Percentiles rank a stretch among this genome's conserved stretches.
phyloP scores from a whole-genome alignment of 257 asterid species.

The Lantana camara region DNA sequence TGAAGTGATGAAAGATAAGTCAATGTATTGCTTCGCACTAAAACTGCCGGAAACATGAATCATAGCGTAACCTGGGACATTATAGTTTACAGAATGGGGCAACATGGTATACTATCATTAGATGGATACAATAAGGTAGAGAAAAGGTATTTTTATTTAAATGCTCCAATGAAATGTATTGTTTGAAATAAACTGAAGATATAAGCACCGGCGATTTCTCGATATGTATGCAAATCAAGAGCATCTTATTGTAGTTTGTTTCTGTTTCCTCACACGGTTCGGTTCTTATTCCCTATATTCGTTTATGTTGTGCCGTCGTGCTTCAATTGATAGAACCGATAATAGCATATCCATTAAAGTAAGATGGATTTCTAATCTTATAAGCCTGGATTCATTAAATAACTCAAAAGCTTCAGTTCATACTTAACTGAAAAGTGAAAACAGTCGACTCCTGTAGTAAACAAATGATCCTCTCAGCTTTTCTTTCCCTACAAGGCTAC shows the following conservation, averaged over 20 bases:
- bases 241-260: neutral
- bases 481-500: too few relatives aligned
- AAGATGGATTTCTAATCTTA: too few relatives aligned
- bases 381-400: too few relatives aligned
- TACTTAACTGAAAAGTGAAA: too few relatives aligned
- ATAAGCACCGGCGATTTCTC: neutral
- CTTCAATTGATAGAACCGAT: too few relatives aligned
- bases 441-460: too few relatives aligned
- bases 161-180: neutral
- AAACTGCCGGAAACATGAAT: neutral
- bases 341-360: too few relatives aligned
- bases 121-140: slow-evolving; percentile 2
- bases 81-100: neutral
- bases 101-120: slow-evolving; percentile 17
- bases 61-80: neutral
- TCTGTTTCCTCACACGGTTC: too few relatives aligned
- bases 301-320: too few relatives aligned
- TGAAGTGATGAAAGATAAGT: neutral
- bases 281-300: too few relatives aligned
- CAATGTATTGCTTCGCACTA: neutral
- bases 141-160: neutral
- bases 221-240: neutral
- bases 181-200: slow-evolving; percentile 3
- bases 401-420: too few relatives aligned
- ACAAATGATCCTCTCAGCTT: too few relatives aligned